Evolutionary conservation across 495 filamentous ascomycete species (phyloP).

Genomic region (Cercophora samala): DNA sequence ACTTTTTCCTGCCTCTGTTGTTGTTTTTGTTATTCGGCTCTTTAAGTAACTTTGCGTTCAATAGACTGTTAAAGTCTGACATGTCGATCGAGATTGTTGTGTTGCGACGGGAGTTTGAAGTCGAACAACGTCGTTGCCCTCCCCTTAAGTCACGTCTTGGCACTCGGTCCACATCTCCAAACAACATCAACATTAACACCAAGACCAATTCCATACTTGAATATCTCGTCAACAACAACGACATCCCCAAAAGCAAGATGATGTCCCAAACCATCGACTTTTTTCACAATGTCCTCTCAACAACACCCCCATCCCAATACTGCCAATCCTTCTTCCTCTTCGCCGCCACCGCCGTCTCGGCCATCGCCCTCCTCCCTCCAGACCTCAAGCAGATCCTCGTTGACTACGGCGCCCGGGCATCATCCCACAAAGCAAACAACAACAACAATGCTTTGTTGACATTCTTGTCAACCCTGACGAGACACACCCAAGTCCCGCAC

Average conservation of each 20-base stretch:
- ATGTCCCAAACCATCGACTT: neutral
- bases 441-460: conserved; percentile 23
- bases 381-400: conserved; percentile 42
- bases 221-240: neutral
- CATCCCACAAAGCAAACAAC: neutral
- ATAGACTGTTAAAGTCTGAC: neutral
- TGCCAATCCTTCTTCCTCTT: conserved; percentile 49
- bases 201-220: neutral
- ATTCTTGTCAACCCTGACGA: conserved; percentile 32
- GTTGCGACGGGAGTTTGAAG: neutral
- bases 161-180: neutral
- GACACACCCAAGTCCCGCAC: conserved; percentile 66
- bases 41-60: neutral
- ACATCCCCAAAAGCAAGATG: neutral
- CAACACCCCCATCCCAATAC: conserved; percentile 27
- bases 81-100: neutral
- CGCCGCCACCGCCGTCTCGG: conserved; percentile 35
- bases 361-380: conserved; percentile 39
- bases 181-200: neutral
- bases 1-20: neutral
- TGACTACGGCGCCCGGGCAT: conserved; percentile 49
- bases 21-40: neutral
- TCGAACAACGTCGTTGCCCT: neutral
- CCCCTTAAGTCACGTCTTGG: neutral
- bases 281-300: neutral